Conservation (phyloP, 2,329 filamentous ascomycete genomes). For the Claviceps sorghi region DNA sequence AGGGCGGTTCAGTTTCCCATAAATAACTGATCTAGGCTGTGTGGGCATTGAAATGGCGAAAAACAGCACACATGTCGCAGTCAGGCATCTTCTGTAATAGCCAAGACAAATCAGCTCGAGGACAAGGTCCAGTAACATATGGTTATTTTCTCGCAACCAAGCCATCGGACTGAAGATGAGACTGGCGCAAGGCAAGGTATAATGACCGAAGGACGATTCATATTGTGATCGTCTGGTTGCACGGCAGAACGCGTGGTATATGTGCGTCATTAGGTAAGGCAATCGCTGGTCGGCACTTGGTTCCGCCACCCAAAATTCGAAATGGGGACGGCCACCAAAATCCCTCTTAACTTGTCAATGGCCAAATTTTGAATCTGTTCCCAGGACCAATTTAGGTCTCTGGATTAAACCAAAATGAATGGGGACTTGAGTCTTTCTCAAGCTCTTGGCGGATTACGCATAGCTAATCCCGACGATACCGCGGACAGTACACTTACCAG, state of each 20-base stretch:
- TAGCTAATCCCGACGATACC: slow-evolving; percentile 85
- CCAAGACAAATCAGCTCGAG: background rate
- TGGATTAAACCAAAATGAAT: slow-evolving; percentile 49
- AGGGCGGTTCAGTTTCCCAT: background rate
- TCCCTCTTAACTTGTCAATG: slow-evolving; percentile 1
- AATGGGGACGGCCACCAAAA: slow-evolving; percentile 1
- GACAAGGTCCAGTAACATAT: background rate
- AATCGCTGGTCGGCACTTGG: slow-evolving; percentile 2
- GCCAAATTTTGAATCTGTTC: slow-evolving; percentile 7
- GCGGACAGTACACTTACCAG: slow-evolving; percentile 14
- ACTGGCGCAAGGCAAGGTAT: background rate
- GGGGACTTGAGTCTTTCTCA: slow-evolving; percentile 85
- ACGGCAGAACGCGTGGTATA: background rate
- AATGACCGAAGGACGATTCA: background rate
- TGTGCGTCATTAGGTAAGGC: slow-evolving; percentile 7
- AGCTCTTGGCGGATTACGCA: slow-evolving; percentile 83
- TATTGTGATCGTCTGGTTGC: background rate
- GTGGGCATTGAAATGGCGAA: background rate
- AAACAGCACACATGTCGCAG: background rate
- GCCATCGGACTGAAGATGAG: background rate
- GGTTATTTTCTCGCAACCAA: background rate
- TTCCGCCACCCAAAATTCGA: slow-evolving; percentile 4
- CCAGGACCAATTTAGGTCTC: slow-evolving; percentile 12
- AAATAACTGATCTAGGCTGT: background rate
- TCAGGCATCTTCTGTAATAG: background rate